Evolutionary conservation across 164 flowering plant genomes (phyloP).

Genomic region (Paratinospora sagittata): DNA sequence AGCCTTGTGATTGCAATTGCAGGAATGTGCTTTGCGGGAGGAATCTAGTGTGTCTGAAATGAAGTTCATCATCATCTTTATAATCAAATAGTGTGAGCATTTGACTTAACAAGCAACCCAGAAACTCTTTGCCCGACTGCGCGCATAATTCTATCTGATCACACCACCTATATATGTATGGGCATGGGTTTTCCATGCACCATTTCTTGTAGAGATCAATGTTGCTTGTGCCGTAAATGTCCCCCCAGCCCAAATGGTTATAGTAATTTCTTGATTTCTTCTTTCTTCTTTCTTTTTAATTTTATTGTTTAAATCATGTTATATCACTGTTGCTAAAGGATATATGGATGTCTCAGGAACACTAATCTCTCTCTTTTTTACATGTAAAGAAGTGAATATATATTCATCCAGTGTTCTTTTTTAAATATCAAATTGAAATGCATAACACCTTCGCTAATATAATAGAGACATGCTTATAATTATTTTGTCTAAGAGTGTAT

Average conservation of each 20-base stretch:
- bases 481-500: no score
- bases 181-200: background rate
- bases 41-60: slow-evolving; percentile 37
- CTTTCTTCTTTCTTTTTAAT: background rate
- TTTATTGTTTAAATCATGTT: no score
- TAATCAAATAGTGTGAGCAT: background rate
- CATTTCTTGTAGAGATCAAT: slow-evolving; percentile 1
- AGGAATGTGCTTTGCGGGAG: slow-evolving; percentile 52
- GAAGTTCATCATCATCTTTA: slow-evolving; percentile 13
- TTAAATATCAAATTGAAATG: background rate
- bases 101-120: background rate
- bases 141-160: background rate
- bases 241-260: background rate
- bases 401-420: background rate
- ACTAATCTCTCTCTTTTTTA: background rate
- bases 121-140: background rate
- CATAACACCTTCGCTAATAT: background rate
- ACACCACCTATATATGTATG: background rate
- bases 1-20: slow-evolving; percentile 21
- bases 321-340: background rate
- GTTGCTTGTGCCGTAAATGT: background rate
- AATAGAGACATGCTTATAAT: no score
- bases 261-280: no score
- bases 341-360: background rate
- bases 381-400: background rate